Percentiles rank a stretch among this genome's conserved stretches.
phyloP scores from a whole-genome alignment of 768 basidiomycete genomes.

The Ephemerocybe angulata region DNA sequence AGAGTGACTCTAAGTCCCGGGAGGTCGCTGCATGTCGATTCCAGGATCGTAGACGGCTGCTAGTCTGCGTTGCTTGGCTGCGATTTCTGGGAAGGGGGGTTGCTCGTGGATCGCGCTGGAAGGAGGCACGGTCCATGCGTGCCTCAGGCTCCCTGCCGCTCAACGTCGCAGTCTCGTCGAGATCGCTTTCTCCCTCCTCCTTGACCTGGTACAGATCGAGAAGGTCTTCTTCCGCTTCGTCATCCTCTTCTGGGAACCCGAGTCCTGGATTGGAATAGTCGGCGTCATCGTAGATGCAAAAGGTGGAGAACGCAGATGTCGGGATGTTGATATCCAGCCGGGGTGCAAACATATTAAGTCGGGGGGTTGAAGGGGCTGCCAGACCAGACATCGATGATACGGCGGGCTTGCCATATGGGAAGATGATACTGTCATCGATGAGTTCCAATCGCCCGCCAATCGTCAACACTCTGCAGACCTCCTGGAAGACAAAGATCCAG shows the following conservation, averaged over 20 bases:
- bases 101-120: background rate
- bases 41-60: conserved; percentile 33
- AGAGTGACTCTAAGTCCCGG: conserved; percentile 51
- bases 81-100: conserved; percentile 4
- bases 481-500: conserved; percentile 58
- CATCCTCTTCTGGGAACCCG: conserved; percentile 19
- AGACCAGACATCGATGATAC: conserved; percentile 6
- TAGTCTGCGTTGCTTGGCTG: background rate
- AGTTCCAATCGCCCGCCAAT: conserved; percentile 64
- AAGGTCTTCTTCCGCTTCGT: conserved; percentile 19
- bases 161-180: conserved; percentile 23
- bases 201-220: conserved; percentile 21
- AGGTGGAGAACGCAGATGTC: conserved; percentile 23
- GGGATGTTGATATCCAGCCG: conserved; percentile 23
- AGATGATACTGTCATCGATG: conserved; percentile 65
- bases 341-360: conserved; percentile 16
- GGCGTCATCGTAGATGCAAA: conserved; percentile 20
- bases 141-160: conserved; percentile 8
- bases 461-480: conserved; percentile 59
- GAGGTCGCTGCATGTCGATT: conserved; percentile 36
- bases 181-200: conserved; percentile 30
- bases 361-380: conserved; percentile 2
- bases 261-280: conserved; percentile 22
- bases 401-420: conserved; percentile 44
- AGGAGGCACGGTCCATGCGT: background rate